Evolutionary conservation across 139 green algal genomes (phyloP).

Genomic region (Tetradesmus obliquus): DNA sequence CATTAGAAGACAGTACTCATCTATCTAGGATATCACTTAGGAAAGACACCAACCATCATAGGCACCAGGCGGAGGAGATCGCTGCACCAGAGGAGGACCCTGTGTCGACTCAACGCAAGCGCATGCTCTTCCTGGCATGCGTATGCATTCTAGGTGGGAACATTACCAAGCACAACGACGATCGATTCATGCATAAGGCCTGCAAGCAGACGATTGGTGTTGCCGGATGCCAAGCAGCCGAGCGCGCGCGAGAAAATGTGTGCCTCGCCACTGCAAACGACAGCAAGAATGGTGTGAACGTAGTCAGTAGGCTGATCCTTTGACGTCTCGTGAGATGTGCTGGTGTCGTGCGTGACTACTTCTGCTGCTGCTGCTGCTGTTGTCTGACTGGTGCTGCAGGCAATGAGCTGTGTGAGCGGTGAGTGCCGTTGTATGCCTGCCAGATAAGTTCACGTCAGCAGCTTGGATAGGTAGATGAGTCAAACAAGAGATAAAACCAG

Average conservation of each 20-base stretch:
- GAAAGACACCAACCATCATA: background rate
- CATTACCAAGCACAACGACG: background rate
- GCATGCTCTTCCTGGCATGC: background rate
- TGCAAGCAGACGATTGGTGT: background rate
- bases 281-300: too few species aligned
- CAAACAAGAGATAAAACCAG: too few species aligned
- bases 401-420: slow-evolving; percentile 85
- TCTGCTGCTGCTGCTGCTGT: background rate
- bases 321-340: too few species aligned
- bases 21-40: background rate
- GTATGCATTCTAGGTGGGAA: slow-evolving; percentile 41
- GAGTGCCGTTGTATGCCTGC: too few species aligned
- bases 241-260: background rate
- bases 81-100: slow-evolving; percentile 17
- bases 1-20: background rate
- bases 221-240: background rate
- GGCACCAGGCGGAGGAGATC: background rate
- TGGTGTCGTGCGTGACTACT: background rate
- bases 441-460: too few species aligned
- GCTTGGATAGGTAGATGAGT: too few species aligned
- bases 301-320: too few species aligned
- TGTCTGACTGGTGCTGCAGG: slow-evolving; percentile 44
- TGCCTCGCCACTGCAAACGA: background rate
- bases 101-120: background rate
- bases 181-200: background rate